Percentiles rank a stretch among this genome's conserved stretches.
These are phyloP conservation scores for Flaveria floridana DNA, from an alignment of 140 eudicot species.

Conservation along the genomic window DNA sequence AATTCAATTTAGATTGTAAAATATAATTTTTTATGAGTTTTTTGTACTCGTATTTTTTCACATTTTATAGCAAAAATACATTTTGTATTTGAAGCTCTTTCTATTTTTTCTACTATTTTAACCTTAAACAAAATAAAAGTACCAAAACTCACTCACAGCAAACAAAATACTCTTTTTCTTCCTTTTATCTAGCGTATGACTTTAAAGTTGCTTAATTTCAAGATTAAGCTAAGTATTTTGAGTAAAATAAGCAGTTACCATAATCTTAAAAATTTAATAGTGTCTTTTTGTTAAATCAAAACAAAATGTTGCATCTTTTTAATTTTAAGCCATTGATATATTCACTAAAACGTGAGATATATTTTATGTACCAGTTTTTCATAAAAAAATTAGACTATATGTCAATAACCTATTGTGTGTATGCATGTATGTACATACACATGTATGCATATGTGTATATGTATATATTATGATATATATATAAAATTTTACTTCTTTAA, in stretches of 20 bases:
- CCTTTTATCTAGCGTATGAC: neutral
- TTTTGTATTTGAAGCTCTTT: too few species aligned
- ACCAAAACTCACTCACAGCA: neutral
- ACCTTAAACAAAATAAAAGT: neutral
- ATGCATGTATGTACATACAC: neutral
- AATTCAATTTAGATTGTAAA: too few species aligned
- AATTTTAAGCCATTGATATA: neutral
- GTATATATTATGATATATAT: neutral
- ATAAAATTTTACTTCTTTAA: neutral
- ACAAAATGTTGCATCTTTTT: neutral
- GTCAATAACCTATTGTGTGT: neutral
- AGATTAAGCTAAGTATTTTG: neutral
- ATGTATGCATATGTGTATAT: neutral
- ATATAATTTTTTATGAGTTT: too few species aligned
- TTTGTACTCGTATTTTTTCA: too few species aligned
- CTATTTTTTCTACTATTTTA: neutral
- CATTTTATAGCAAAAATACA: too few species aligned
- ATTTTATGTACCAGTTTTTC: too few species aligned
- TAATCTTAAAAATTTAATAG: neutral
- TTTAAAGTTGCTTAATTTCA: neutral
- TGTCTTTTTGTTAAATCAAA: neutral
- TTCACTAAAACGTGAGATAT: neutral
- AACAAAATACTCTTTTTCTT: too few species aligned
- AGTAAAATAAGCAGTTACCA: neutral
- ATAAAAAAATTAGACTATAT: neutral